A percentile compares a stretch with the other conserved stretches of the same genome.
phyloP scores from a whole-genome alignment of 257 asterid species.

The Solanum tarijense region DNA sequence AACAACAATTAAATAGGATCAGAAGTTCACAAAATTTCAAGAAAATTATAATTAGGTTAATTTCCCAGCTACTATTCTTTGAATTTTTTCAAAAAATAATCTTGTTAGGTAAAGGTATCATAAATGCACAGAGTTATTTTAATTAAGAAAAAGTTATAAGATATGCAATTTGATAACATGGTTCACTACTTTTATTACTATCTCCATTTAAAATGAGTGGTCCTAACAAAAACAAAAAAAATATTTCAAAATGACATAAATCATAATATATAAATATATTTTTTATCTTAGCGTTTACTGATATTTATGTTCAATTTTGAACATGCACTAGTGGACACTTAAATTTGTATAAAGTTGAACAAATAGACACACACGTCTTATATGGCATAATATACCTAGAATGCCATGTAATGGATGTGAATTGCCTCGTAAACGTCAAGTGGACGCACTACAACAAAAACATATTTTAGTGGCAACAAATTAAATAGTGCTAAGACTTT shows the following conservation, averaged over 20 bases:
- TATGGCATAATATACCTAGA: background rate
- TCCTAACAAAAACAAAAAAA: too few relatives aligned
- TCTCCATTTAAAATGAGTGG: background rate
- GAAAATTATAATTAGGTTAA: background rate
- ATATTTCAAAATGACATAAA: too few relatives aligned
- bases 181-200: background rate
- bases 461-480: too few relatives aligned
- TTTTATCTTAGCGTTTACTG: too few relatives aligned
- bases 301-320: too few relatives aligned
- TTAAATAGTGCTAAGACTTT: too few relatives aligned
- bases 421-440: too few relatives aligned
- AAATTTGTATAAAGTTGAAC: too few relatives aligned
- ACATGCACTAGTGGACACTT: too few relatives aligned
- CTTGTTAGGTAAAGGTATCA: background rate
- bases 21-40: background rate
- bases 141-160: background rate
- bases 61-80: background rate
- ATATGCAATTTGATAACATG: background rate
- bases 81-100: background rate
- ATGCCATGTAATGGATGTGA: too few relatives aligned
- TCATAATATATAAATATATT: too few relatives aligned
- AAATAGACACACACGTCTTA: background rate
- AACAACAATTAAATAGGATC: background rate
- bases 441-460: too few relatives aligned
- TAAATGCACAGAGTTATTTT: background rate